A percentile compares a stretch with the other conserved stretches of the same genome.
phyloP scores from a whole-genome alignment of 352 stramenopile genomes.

The Pythium myriotylum region DNA sequence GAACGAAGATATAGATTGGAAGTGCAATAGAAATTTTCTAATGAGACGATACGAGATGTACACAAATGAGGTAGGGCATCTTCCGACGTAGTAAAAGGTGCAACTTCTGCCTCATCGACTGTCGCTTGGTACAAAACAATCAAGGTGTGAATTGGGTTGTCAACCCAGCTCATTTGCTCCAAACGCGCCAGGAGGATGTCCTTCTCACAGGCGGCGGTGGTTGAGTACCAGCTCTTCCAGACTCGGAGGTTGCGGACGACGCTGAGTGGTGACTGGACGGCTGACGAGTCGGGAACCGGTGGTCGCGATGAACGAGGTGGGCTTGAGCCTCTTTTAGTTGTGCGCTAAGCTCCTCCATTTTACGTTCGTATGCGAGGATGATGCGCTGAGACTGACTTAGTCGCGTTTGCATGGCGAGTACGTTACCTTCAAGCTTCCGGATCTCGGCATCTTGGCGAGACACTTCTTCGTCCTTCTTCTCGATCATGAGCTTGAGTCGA shows the following conservation, averaged over 20 bases:
- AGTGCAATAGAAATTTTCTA: too few relatives aligned
- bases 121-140: too few relatives aligned
- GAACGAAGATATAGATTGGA: too few relatives aligned
- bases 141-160: too few relatives aligned
- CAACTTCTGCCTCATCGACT: too few relatives aligned
- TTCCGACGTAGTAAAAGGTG: too few relatives aligned
- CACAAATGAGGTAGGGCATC: too few relatives aligned
- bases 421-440: constrained; percentile 66
- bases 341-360: constrained; percentile 72
- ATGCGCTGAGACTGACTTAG: constrained; percentile 64
- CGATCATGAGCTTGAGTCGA: constrained; percentile 62
- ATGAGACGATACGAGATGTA: too few relatives aligned
- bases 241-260: not conserved
- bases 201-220: too few relatives aligned
- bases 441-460: constrained; percentile 64
- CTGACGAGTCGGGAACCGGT: not conserved
- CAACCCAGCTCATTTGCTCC: too few relatives aligned
- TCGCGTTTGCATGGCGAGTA: constrained; percentile 68
- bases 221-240: too few relatives aligned
- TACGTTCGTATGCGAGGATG: constrained; percentile 71
- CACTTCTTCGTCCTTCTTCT: constrained; percentile 73
- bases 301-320: constrained; percentile 10
- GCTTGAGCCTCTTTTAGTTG: constrained; percentile 53
- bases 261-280: constrained; percentile 4
- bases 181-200: too few relatives aligned